Evolutionary conservation across 768 basidiomycete genomes (phyloP).

Genomic region (Russula ochroleuca): DNA sequence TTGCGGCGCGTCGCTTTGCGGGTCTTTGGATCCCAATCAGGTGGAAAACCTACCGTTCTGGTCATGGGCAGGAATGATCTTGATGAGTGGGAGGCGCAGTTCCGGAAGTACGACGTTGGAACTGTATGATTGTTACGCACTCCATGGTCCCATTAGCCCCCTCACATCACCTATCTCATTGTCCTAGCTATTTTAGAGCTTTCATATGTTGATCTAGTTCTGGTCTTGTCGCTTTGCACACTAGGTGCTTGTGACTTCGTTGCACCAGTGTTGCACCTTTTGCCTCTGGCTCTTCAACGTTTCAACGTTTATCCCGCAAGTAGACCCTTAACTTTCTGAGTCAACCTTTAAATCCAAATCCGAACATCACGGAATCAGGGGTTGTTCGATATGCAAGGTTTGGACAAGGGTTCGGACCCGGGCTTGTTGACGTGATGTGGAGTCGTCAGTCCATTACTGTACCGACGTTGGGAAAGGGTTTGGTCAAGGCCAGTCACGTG

Average conservation of each 20-base stretch:
- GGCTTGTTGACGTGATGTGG: no score
- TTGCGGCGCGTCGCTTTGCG: conserved; percentile 72
- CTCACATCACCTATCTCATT: not conserved
- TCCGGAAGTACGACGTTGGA: conserved; percentile 67
- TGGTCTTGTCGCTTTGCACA: not conserved
- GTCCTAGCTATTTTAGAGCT: not conserved
- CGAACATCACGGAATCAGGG: not conserved
- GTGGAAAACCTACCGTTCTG: conserved; percentile 71
- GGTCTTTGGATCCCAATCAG: conserved; percentile 62
- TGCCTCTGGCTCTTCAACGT: not conserved
- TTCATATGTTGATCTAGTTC: conserved; percentile 1
- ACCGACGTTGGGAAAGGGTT: no score
- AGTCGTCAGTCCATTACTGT: no score
- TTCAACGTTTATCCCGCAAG: not conserved
- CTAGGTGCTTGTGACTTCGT: not conserved
- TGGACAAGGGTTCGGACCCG: no score
- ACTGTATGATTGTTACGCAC: conserved; percentile 3
- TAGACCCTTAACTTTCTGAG: not conserved
- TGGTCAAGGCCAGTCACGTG: no score
- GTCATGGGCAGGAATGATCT: conserved; percentile 80
- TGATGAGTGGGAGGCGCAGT: conserved; percentile 56
- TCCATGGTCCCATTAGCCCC: not conserved
- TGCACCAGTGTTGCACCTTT: not conserved
- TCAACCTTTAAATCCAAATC: not conserved
- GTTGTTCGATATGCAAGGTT: no score